Base-by-base conservation (phyloP, 495 filamentous ascomycete species). In the Trypethelium eluteriae region DNA sequence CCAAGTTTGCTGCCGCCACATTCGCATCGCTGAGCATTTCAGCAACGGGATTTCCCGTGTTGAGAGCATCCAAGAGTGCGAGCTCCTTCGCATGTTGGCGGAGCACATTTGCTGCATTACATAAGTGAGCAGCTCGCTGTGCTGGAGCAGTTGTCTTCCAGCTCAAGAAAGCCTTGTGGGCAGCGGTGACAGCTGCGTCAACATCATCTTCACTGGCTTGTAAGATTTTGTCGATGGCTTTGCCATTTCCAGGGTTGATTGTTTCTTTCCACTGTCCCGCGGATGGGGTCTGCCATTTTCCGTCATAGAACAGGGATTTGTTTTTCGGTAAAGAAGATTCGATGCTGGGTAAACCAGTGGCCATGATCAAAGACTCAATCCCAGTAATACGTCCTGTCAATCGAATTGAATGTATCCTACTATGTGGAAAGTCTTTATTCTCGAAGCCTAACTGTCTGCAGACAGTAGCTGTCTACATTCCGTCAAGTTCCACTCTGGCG, bases 81-180 rank as follows among this genome's bases (percentile, higher is more conserved):
- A 72, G 68, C 39, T 72, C 68, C 16, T 61, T 46, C 9, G 68
- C 68, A 62, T 72, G 69, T 62, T 72, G 47, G 3, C 68, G 57
- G 25, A 72, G 18, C 14, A 67, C 46, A 6, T 53, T 41, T 6
- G 68, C 70, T 46, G 64, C 68, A 38, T 68, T 65, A 1, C 64
- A 46, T 4, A 70, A 39, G 50, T 35, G 46, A 6, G n/a, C 25
- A 32, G 49, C 57, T 64, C 70, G 38, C 35, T 72, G 56, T 2
- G 25, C 18, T 3, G 64, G 68, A 18, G 68, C 36, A 3, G 44
- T 68, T n/a, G 41, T 11, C 47, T 62, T 64, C 72, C 72, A 69
- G 39, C 16, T 62, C 38, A 50, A 36, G 47, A 67, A 72, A 18
- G 70, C 70, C 38, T 49, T 35, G 14, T 70, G 41, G 2, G 70